A percentile compares a stretch with the other conserved stretches of the same genome.
Evolutionary conservation across 345 rosid genomes (phyloP).

Genomic region (Noccaea caerulescens): DNA sequence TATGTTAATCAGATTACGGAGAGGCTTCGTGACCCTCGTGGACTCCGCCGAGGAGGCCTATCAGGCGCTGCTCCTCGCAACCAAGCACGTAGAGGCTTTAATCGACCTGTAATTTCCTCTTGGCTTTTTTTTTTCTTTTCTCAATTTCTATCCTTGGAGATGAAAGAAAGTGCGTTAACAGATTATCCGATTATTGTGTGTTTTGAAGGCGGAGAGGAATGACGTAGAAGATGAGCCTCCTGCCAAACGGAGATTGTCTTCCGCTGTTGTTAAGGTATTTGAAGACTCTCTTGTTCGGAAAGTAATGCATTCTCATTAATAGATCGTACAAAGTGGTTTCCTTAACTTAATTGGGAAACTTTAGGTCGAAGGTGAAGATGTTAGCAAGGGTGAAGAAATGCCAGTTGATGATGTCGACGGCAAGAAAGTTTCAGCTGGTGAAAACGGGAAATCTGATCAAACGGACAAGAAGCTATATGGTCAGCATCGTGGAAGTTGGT

Average conservation of each 20-base stretch:
- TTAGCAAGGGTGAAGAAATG: constrained; percentile 48
- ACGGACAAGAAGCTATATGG: constrained; percentile 49
- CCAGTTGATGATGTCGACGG: constrained; percentile 42
- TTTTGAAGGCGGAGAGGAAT: constrained; percentile 69
- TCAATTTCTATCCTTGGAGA: background rate
- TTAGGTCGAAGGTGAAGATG: constrained; percentile 76
- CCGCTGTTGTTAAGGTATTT: constrained; percentile 89
- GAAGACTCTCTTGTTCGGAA: constrained; percentile 12
- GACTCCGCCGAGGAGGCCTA: constrained; percentile 82
- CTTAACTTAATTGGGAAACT: background rate
- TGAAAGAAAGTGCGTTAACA: background rate
- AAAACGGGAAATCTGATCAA: constrained; percentile 38
- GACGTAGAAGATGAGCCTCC: constrained; percentile 83
- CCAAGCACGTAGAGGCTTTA: constrained; percentile 67
- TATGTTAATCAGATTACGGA: constrained; percentile 66
- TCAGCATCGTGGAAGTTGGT: constrained; percentile 53
- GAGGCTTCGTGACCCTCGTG: constrained; percentile 92
- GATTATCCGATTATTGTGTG: background rate
- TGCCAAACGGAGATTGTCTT: constrained; percentile 79
- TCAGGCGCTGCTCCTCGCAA: constrained; percentile 60
- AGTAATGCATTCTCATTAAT: constrained; percentile 12
- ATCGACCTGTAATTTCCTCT: constrained; percentile 56
- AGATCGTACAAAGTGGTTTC: background rate
- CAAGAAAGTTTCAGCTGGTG: constrained; percentile 44
- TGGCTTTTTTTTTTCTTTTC: background rate